Base-by-base conservation (phyloP, 345 rosid species). In the Citrus hindsii region DNA sequence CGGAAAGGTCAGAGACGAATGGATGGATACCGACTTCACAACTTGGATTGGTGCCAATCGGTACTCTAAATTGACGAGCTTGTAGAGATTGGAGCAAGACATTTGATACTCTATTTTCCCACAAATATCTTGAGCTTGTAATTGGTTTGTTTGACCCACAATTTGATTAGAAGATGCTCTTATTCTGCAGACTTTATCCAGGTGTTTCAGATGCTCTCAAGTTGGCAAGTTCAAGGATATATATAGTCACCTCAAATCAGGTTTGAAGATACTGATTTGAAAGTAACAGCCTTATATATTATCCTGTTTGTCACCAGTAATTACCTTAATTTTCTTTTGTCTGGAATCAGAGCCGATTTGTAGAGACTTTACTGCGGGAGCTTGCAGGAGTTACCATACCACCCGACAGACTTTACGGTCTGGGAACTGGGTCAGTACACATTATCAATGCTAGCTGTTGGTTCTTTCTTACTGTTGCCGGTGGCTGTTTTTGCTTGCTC, bases 31-130 rank as follows among this genome's bases (percentile, higher is more conserved):
- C 18, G 96, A 92, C 82, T 82, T 93, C 86, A 71, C 87, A 6
- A 87, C 96, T 63, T 93, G 96, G 97, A 91, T 95, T 74, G 91
- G 91, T 87, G 98, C 99, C n/a, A 95, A 95, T 82, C 91, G 96
- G 99, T 92, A 85, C n/a, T 42, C 69, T 46, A 40, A 59, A 68
- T 2, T 12, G 51, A 46, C 6, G 13, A 33, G 56, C 65, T 65
- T 68, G 56, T 60, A 51, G 76, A 67, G 28, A 65, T 64, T 10
- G 3, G 4, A 33, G 27, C 10, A 19, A 40, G 62, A 56, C 35
- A 75, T 33, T 3, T 28, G 16, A 13, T 35, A 51, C 19, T 63
- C 35, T 40, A 69, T 24, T 6, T 27, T 61, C 51, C 59, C 22
- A 18, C 37, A 16, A 25, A 28, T 27, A 40, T 12, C 10, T 7